These are phyloP conservation scores for Nannizziopsis barbatae DNA, from an alignment of 2,329 filamentous ascomycete genomes.

Conservation along the genomic window DNA sequence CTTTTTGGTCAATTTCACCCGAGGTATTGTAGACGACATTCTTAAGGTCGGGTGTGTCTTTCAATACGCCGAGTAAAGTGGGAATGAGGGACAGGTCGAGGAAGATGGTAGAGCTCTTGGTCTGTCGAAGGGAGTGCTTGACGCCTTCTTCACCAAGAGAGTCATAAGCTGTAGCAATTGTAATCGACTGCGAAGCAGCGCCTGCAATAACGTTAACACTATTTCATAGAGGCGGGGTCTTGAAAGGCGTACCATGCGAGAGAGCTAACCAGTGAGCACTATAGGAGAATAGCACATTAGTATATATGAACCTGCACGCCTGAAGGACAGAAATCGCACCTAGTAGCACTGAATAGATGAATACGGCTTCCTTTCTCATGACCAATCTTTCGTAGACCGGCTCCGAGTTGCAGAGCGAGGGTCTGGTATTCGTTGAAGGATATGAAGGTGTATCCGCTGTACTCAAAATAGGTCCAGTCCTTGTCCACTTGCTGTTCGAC, in stretches of 20 bases:
- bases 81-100: constrained; percentile 32
- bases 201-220: constrained; percentile 24
- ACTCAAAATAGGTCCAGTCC: constrained; percentile 83
- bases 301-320: constrained; percentile 11
- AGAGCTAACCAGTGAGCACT: constrained; percentile 75
- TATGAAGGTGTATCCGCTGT: constrained; percentile 63
- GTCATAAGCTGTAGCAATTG: constrained; percentile 57
- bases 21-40: constrained; percentile 46
- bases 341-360: constrained; percentile 77
- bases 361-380: constrained; percentile 55
- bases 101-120: constrained; percentile 26
- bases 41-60: constrained; percentile 43
- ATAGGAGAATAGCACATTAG: constrained; percentile 14
- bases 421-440: constrained; percentile 71
- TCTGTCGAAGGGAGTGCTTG: constrained; percentile 26
- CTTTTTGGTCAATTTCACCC: constrained; percentile 37
- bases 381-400: constrained; percentile 64
- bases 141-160: constrained; percentile 28
- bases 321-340: constrained; percentile 36
- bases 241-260: constrained; percentile 51
- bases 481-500: constrained; percentile 71
- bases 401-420: constrained; percentile 56
- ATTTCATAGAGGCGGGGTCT: not conserved
- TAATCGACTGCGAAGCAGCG: constrained; percentile 71
- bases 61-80: constrained; percentile 42